Base-by-base conservation (phyloP, 1,284 basidiomycete genomes). In the Malassezia brasiliensis region DNA sequence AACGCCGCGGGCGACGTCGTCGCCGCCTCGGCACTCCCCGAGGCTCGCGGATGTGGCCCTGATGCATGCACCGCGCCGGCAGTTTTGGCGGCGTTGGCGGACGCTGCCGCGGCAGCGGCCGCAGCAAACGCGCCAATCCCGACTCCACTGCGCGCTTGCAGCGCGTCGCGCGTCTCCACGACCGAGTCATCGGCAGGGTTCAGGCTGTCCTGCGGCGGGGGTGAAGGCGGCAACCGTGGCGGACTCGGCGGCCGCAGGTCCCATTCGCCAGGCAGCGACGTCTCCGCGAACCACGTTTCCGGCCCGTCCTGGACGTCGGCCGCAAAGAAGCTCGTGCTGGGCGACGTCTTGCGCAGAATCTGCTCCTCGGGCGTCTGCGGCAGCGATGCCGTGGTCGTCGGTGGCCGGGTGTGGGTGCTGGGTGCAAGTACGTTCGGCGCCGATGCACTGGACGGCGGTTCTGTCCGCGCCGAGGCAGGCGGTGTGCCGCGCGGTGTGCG, bases 221-320 rank as follows among this genome's bases (percentile, higher is more conserved):
- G 40, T 11, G n/a, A 11, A 3, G 14, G 12, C 14, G 14, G 25
- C n/a, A 36, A 3, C n/a, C 35, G 3, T 1, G 41, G 15, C 11
- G 30, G 6, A 17, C 40, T 42, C 15, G 40, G 40, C 40, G 40
- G 15, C 12, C 30, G 40, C 47, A 48, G 20, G 10, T 32, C 32
- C 47, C 32, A 48, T 15, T 47, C 30, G 17, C 34, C 20, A 1
- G 34, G 47, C 20, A 48, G 47, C 15, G 47, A 48, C 22, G 47
- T 37, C 19, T 48, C 47, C 15, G 47, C 32, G 15, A 48, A 48
- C 47, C 47, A 48, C 20, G 35, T 34, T 2, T 48, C 47, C 3
- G 47, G 47, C 17, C 47, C 47, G 25, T 19, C 47, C 9, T 14
- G 35, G 6, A 9, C 37, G 19, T 31, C 31, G 34, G 8, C 4